Percentiles rank a stretch among this genome's conserved stretches.
These are phyloP conservation scores for Lasiosphaeria hispida DNA, from an alignment of 495 filamentous ascomycete genomes.

Conservation along the genomic window DNA sequence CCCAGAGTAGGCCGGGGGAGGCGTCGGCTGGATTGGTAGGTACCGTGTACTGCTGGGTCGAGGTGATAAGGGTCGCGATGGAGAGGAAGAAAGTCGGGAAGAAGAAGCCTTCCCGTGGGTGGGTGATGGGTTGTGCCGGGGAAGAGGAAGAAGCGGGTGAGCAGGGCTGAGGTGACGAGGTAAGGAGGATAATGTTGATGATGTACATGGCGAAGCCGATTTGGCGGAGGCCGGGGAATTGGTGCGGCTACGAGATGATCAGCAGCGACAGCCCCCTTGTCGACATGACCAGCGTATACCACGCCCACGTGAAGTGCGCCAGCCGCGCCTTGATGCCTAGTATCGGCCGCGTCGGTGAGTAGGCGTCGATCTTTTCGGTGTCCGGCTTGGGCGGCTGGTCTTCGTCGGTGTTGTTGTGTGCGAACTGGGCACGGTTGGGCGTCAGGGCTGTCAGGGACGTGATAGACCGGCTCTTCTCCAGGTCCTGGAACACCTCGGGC, in stretches of 20 bases:
- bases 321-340: slow-evolving; percentile 41
- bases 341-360: slow-evolving; percentile 7
- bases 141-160: slow-evolving; percentile 56
- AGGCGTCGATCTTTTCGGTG: too few relatives aligned
- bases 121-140: slow-evolving; percentile 55
- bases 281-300: slow-evolving; percentile 69
- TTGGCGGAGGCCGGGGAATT: slow-evolving; percentile 54
- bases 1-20: slow-evolving; percentile 36
- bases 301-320: slow-evolving; percentile 70
- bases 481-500: slow-evolving; percentile 1
- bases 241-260: slow-evolving; percentile 56
- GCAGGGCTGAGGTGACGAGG: slow-evolving; percentile 49
- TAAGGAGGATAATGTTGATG: slow-evolving; percentile 61
- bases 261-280: slow-evolving; percentile 65
- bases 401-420: background rate
- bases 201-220: slow-evolving; percentile 64
- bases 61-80: slow-evolving; percentile 60
- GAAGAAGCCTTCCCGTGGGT: slow-evolving; percentile 66
- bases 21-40: slow-evolving; percentile 36
- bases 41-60: slow-evolving; percentile 57
- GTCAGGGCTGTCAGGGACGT: slow-evolving; percentile 5
- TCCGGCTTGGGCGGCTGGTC: background rate
- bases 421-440: slow-evolving; percentile 8
- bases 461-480: slow-evolving; percentile 6
- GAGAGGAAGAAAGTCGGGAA: slow-evolving; percentile 69